These are phyloP conservation scores for Chaetothyriales sp. DNA, from an alignment of 2,329 filamentous ascomycete species.

Conservation along the genomic window DNA sequence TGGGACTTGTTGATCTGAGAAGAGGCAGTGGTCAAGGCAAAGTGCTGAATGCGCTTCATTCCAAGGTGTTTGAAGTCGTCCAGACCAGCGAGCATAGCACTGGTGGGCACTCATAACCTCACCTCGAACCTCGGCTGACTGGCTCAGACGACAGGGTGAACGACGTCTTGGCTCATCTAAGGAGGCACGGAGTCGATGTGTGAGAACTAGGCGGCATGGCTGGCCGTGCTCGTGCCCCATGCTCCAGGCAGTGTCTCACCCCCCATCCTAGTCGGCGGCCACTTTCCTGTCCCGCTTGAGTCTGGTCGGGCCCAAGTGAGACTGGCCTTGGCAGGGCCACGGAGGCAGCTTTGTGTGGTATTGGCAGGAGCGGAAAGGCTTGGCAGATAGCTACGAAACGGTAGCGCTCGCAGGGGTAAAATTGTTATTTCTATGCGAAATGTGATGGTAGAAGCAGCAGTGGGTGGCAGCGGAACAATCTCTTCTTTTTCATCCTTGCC, in stretches of 20 bases:
- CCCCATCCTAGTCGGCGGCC: too few relatives aligned
- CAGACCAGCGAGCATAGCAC: slow-evolving; percentile 7
- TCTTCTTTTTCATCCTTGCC: background rate
- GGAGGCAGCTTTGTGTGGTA: too few relatives aligned
- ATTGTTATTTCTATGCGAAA: too few relatives aligned
- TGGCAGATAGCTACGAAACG: background rate
- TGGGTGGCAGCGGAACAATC: too few relatives aligned
- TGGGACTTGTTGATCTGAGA: background rate
- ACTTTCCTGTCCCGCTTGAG: background rate
- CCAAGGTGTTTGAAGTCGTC: slow-evolving; percentile 12
- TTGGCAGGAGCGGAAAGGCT: background rate
- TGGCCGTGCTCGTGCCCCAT: background rate
- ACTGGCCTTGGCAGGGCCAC: too few relatives aligned
- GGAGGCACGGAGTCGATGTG: slow-evolving; percentile 9
- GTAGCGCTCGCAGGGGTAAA: background rate
- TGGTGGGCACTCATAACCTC: slow-evolving; percentile 1
- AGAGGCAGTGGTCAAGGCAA: slow-evolving; percentile 1
- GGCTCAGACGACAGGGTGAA: slow-evolving; percentile 3
- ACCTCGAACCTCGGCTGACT: background rate
- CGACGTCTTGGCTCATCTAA: slow-evolving; percentile 4
- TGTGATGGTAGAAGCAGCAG: too few relatives aligned
- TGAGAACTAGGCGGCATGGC: slow-evolving; percentile 1
- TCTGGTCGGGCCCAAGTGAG: background rate
- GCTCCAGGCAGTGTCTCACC: too few relatives aligned
- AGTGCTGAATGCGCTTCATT: slow-evolving; percentile 9